A percentile compares a stretch with the other conserved stretches of the same genome.
These are phyloP conservation scores for Eucalyptus pauciflora DNA, from an alignment of 345 rosid genomes.

Conservation along the genomic window DNA sequence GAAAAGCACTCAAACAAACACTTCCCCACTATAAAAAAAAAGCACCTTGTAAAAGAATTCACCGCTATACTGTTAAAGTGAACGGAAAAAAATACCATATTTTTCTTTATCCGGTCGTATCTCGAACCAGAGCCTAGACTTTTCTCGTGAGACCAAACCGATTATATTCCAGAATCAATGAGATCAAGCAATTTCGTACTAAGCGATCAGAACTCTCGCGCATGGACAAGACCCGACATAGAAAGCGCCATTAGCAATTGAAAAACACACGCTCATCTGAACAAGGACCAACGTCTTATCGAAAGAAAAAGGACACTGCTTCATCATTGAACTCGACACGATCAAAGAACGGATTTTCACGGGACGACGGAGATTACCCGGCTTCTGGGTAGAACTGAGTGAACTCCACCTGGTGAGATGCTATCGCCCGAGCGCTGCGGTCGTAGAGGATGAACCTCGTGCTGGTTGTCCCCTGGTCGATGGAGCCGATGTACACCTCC, in stretches of 20 bases:
- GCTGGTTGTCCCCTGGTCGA: slow-evolving; percentile 96
- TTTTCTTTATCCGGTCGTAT: background rate
- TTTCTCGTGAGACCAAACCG: background rate
- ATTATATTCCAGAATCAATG: background rate
- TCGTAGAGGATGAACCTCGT: slow-evolving; percentile 88
- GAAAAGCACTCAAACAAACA: background rate
- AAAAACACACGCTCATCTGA: background rate
- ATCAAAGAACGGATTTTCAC: background rate
- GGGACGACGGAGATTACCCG: slow-evolving; percentile 32
- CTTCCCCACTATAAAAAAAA: background rate
- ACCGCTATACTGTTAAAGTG: background rate
- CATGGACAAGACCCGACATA: background rate
- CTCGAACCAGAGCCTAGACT: background rate
- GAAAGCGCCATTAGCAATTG: background rate
- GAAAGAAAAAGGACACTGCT: background rate
- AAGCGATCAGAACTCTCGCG: background rate
- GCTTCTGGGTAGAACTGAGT: slow-evolving; percentile 88
- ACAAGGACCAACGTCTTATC: background rate
- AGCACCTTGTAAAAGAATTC: background rate
- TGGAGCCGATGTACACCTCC: slow-evolving; percentile 40
- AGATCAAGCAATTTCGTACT: background rate
- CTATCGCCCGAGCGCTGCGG: slow-evolving; percentile 30
- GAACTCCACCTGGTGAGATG: slow-evolving; percentile 92
- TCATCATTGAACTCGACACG: background rate
- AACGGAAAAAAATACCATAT: background rate